A percentile compares a stretch with the other conserved stretches of the same genome.
phyloP scores from a whole-genome alignment of 768 basidiomycete genomes.

The Termitomyces heimii region DNA sequence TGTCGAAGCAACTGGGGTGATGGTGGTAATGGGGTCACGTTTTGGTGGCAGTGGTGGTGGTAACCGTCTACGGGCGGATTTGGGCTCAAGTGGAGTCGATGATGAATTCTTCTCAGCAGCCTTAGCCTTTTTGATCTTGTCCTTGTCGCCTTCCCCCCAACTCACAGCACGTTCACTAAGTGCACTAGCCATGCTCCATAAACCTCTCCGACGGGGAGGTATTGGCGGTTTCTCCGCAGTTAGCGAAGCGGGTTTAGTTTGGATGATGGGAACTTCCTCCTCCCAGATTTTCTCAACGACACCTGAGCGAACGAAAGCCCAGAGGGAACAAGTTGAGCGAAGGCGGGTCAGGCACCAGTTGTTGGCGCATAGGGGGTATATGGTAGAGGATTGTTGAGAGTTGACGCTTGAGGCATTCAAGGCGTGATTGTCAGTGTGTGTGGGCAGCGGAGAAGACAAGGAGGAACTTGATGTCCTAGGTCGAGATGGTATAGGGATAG shows the following conservation, averaged over 20 bases:
- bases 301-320: slow-evolving; percentile 81
- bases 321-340: slow-evolving; percentile 82
- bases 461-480: slow-evolving; percentile 15
- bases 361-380: slow-evolving; percentile 76
- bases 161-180: slow-evolving; percentile 52
- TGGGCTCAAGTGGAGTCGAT: slow-evolving; percentile 8
- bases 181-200: slow-evolving; percentile 67
- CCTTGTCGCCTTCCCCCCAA: slow-evolving; percentile 44
- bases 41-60: slow-evolving; percentile 24
- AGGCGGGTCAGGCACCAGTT: slow-evolving; percentile 86
- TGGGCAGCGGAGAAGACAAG: slow-evolving; percentile 17
- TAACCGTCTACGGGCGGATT: slow-evolving; percentile 19
- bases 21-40: background rate
- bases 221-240: slow-evolving; percentile 47
- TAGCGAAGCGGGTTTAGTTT: slow-evolving; percentile 16
- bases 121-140: slow-evolving; percentile 22
- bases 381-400: slow-evolving; percentile 30
- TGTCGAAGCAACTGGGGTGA: slow-evolving; percentile 19
- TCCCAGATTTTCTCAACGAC: slow-evolving; percentile 88
- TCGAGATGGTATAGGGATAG: slow-evolving; percentile 25
- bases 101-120: background rate
- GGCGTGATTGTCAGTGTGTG: slow-evolving; percentile 20
- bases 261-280: slow-evolving; percentile 52
- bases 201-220: slow-evolving; percentile 54
- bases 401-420: slow-evolving; percentile 17